Percentiles rank a stretch among this genome's conserved stretches.
Conservation (phyloP, 176 grass and related monocot genomes). For the Metroxylon sagu region DNA sequence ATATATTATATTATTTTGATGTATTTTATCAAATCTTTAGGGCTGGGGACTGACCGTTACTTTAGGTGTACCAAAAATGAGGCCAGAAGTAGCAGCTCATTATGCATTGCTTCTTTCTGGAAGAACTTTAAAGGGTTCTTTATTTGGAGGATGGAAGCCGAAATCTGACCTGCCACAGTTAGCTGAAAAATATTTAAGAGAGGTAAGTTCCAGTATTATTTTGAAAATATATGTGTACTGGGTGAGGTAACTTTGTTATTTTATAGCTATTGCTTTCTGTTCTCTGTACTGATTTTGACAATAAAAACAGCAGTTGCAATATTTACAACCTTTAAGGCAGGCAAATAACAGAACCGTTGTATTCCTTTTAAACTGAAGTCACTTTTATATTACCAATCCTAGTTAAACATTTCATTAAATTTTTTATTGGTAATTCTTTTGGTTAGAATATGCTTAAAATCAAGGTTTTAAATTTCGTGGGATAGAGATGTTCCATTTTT, state of each 20-base stretch:
- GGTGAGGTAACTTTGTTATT: slow-evolving; percentile 5
- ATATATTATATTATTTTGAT: neutral
- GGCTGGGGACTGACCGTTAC: slow-evolving; percentile 91
- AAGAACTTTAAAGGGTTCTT: slow-evolving; percentile 92
- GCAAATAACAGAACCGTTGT: too few relatives aligned
- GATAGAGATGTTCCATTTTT: too few relatives aligned
- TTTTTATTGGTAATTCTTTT: too few relatives aligned
- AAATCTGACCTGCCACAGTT: slow-evolving; percentile 86
- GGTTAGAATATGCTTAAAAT: too few relatives aligned
- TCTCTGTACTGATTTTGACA: too few relatives aligned
- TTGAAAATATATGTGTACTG: slow-evolving; percentile 7
- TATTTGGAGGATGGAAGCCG: slow-evolving; percentile 96
- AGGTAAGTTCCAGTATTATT: slow-evolving; percentile 35
- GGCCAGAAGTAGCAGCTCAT: slow-evolving; percentile 63
- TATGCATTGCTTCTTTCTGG: slow-evolving; percentile 81
- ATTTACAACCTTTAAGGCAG: too few relatives aligned
- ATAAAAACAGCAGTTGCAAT: too few relatives aligned
- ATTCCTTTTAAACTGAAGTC: too few relatives aligned
- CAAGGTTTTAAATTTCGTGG: too few relatives aligned
- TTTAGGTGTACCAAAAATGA: slow-evolving; percentile 87
- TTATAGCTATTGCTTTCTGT: too few relatives aligned
- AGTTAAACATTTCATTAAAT: too few relatives aligned
- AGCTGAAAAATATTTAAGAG: slow-evolving; percentile 66
- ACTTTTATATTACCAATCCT: too few relatives aligned
- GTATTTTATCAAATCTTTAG: slow-evolving; percentile 20